phyloP scores from a whole-genome alignment of 176 grass and related monocot species.

The Echinochloa phyllopogon region DNA sequence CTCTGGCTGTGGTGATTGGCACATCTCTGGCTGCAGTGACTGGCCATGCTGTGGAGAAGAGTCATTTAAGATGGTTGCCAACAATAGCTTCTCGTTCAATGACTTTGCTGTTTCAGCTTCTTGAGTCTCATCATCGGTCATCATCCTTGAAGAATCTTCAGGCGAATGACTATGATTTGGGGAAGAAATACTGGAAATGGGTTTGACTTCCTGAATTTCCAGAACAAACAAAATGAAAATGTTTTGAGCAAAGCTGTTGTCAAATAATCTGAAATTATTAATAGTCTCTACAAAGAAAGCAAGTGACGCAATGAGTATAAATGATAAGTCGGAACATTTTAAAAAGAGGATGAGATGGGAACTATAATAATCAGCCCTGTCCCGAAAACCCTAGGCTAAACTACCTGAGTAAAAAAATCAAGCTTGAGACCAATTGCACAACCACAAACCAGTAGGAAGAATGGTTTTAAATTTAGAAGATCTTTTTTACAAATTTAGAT shows the following conservation, averaged over 20 bases:
- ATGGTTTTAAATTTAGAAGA: neutral
- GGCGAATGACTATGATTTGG: conserved; percentile 57
- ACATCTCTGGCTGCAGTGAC: conserved; percentile 27
- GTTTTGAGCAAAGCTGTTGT: conserved; percentile 23
- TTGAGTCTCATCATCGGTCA: conserved; percentile 48
- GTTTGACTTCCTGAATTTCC: conserved; percentile 52
- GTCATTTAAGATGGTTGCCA: conserved; percentile 33
- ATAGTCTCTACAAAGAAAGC: neutral
- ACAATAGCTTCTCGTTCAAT: conserved; percentile 47
- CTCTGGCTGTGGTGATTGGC: conserved; percentile 32
- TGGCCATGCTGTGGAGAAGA: conserved; percentile 50
- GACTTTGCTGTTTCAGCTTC: conserved; percentile 43
- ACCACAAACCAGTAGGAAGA: neutral
- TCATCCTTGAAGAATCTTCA: conserved; percentile 58
- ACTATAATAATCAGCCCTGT: neutral
- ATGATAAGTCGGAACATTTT: conserved; percentile 17
- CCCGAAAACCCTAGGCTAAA: neutral
- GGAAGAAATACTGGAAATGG: conserved; percentile 39
- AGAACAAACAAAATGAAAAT: conserved; percentile 31
- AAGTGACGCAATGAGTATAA: neutral
- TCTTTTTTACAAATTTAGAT: neutral
- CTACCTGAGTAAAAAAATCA: conserved; percentile 6
- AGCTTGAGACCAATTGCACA: conserved; percentile 28
- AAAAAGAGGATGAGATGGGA: conserved; percentile 12
- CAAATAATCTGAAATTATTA: conserved; percentile 6